These are phyloP conservation scores for Onygena corvina DNA, from an alignment of 2,329 filamentous ascomycete genomes.

Conservation along the genomic window DNA sequence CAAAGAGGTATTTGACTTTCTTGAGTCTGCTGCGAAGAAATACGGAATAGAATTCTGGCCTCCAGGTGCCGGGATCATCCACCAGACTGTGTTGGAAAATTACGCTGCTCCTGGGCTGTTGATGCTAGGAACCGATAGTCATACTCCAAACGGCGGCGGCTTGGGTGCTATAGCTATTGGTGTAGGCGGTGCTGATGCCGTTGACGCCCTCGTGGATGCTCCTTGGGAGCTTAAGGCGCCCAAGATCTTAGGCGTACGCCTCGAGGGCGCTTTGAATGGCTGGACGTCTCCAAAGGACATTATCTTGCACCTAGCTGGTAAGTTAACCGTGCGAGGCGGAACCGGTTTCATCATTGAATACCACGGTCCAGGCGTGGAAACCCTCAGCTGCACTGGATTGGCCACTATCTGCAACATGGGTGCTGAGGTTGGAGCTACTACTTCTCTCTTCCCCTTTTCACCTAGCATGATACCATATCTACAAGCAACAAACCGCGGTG, in stretches of 20 bases:
- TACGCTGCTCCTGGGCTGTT: conserved; percentile 94
- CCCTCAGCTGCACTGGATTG: conserved; percentile 85
- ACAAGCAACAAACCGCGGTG: conserved; percentile 62
- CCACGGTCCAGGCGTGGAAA: conserved; percentile 76
- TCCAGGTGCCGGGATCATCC: conserved; percentile 85
- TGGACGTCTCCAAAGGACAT: conserved; percentile 96
- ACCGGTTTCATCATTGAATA: conserved; percentile 95
- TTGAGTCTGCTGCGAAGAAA: conserved; percentile 81
- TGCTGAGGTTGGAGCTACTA: conserved; percentile 82
- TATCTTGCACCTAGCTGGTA: conserved; percentile 77
- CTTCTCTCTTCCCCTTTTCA: conserved; percentile 88
- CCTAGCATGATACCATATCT: conserved; percentile 75
- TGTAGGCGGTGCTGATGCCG: conserved; percentile 91
- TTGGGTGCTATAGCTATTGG: conserved; percentile 89
- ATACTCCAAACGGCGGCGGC: conserved; percentile 94
- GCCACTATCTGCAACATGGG: conserved; percentile 86
- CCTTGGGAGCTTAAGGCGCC: conserved; percentile 97
- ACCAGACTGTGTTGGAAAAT: conserved; percentile 96
- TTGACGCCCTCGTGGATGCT: conserved; percentile 88
- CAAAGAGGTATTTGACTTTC: conserved; percentile 93
- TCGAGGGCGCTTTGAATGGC: conserved; percentile 70
- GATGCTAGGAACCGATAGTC: conserved; percentile 97
- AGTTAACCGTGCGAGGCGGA: conserved; percentile 82
- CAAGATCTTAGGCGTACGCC: conserved; percentile 71
- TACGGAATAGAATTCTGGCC: conserved; percentile 96